These are phyloP conservation scores for Hippophae tibetana DNA, from an alignment of 306 rosid genomes.

Conservation along the genomic window DNA sequence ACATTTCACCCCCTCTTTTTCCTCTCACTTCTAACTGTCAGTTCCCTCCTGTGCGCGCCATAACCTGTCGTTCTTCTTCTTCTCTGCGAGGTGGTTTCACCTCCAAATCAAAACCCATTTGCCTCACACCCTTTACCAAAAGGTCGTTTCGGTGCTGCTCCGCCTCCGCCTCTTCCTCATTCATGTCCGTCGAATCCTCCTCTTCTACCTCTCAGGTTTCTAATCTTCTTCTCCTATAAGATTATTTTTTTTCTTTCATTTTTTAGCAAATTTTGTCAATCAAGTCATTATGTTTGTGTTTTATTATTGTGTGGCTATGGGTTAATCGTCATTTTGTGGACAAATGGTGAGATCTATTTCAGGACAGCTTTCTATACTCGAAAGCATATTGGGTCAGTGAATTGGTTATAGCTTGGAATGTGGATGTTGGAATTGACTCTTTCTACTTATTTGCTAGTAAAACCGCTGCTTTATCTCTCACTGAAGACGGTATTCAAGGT, in stretches of 20 bases:
- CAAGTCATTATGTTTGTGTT: no score
- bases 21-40: slow-evolving; percentile 14
- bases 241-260: background rate
- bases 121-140: slow-evolving; percentile 8
- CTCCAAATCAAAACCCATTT: slow-evolving; percentile 12
- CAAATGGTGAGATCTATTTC: slow-evolving; percentile 28
- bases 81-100: slow-evolving; percentile 18
- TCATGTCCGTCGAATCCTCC: slow-evolving; percentile 27
- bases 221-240: background rate
- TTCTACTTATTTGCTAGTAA: slow-evolving; percentile 57
- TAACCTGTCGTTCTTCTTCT: slow-evolving; percentile 16
- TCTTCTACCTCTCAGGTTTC: slow-evolving; percentile 53
- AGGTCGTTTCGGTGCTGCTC: slow-evolving; percentile 32
- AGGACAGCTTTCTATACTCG: slow-evolving; percentile 43
- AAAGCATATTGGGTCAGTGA: slow-evolving; percentile 73
- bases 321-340: background rate
- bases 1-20: slow-evolving; percentile 12
- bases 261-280: no score
- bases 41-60: slow-evolving; percentile 17
- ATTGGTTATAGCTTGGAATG: slow-evolving; percentile 73
- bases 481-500: slow-evolving; percentile 54
- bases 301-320: background rate
- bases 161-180: slow-evolving; percentile 3
- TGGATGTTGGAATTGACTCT: slow-evolving; percentile 38
- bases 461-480: slow-evolving; percentile 41